Conservation (phyloP, 352 stramenopile species). For the Globisporangium orthogonon region DNA sequence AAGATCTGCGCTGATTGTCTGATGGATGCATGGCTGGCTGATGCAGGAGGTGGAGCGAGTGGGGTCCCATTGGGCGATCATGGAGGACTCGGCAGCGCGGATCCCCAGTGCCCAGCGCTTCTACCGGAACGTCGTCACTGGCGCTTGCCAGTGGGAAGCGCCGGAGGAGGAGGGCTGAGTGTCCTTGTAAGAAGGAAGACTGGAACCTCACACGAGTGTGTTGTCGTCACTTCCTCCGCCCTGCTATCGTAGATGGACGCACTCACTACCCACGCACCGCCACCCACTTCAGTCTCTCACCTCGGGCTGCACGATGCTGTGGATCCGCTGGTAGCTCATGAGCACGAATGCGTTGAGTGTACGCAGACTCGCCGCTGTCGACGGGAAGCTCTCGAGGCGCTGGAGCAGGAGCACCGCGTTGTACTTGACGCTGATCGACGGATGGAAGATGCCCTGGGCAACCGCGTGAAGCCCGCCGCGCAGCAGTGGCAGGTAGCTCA, state of each 20-base stretch:
- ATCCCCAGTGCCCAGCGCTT: conserved; percentile 25
- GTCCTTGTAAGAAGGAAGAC: neutral
- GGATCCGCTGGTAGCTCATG: conserved; percentile 83
- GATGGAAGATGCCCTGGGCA: conserved; percentile 81
- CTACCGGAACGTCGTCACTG: conserved; percentile 34
- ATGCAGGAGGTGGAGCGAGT: conserved; percentile 17
- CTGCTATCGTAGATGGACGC: neutral
- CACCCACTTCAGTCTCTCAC: conserved; percentile 12
- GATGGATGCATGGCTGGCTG: neutral
- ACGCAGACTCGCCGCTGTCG: conserved; percentile 60
- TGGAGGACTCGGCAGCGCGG: conserved; percentile 29
- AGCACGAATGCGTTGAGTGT: conserved; percentile 74
- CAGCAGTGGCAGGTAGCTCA: conserved; percentile 76
- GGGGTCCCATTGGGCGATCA: conserved; percentile 28
- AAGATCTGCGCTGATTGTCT: neutral
- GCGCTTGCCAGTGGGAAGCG: conserved; percentile 31
- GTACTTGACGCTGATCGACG: conserved; percentile 85
- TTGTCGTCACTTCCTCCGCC: neutral
- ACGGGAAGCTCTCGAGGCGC: conserved; percentile 74
- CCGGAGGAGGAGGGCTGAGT: neutral
- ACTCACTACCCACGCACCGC: neutral
- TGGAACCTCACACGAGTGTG: neutral
- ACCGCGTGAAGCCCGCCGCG: conserved; percentile 74
- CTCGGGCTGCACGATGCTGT: conserved; percentile 66
- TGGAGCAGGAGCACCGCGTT: conserved; percentile 85